Percentiles rank a stretch among this genome's conserved stretches.
Evolutionary conservation across 192 early-diverging fungal species (phyloP).

Genomic region (Chytriomyces sp.): DNA sequence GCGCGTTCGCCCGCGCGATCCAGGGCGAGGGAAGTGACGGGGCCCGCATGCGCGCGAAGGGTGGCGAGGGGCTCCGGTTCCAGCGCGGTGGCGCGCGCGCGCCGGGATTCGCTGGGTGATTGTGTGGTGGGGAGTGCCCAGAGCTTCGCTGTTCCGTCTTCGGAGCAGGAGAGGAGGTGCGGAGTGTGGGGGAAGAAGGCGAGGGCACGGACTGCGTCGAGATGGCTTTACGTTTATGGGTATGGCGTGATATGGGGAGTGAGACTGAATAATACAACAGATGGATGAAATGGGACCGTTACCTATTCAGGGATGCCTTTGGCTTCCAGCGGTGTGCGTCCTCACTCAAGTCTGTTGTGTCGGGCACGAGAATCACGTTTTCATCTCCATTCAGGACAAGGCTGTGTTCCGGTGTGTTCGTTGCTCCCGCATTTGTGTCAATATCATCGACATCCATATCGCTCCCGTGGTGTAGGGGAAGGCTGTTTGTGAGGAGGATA

Average conservation of each 20-base stretch:
- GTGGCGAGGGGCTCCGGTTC: constrained; percentile 73
- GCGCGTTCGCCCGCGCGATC: constrained; percentile 58
- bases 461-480: no score
- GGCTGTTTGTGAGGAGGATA: no score
- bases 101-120: not conserved
- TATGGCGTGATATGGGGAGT: no score
- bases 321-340: constrained; percentile 75
- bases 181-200: constrained; percentile 60
- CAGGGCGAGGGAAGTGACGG: constrained; percentile 69
- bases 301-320: constrained; percentile 63
- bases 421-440: no score
- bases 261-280: no score
- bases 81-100: not conserved
- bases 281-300: no score
- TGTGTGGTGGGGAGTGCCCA: constrained; percentile 64
- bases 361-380: no score
- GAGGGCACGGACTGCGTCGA: constrained; percentile 68
- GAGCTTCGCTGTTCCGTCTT: constrained; percentile 79
- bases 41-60: constrained; percentile 73
- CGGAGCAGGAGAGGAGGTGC: constrained; percentile 68
- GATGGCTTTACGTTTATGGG: no score
- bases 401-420: no score
- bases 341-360: no score
- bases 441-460: no score
- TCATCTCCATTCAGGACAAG: no score